Evolutionary conservation across 306 rosid species (phyloP).

Genomic region (Inga laurina): DNA sequence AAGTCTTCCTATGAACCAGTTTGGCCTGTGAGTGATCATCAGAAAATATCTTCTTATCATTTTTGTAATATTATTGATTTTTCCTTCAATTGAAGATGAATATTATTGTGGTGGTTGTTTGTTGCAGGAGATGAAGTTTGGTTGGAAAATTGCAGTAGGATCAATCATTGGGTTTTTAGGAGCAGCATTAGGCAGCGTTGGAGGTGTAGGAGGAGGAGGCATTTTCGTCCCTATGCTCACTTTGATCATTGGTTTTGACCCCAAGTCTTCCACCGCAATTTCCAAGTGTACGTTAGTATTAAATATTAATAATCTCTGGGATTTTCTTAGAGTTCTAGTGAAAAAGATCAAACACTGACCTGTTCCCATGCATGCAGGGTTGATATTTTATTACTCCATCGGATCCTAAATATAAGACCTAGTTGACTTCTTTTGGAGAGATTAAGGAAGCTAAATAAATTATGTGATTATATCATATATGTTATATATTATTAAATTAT

Average conservation of each 20-base stretch:
- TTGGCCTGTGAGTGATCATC: conserved; percentile 73
- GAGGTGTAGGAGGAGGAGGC: conserved; percentile 94
- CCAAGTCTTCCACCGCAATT: conserved; percentile 87
- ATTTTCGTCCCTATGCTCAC: conserved; percentile 86
- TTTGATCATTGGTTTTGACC: conserved; percentile 79
- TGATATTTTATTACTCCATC: background rate
- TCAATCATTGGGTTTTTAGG: conserved; percentile 82
- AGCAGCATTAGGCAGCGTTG: conserved; percentile 87
- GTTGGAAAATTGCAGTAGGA: conserved; percentile 73
- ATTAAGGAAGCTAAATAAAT: no score
- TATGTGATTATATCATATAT: no score
- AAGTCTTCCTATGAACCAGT: conserved; percentile 62
- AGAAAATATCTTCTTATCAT: background rate
- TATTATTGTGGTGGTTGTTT: conserved; percentile 19
- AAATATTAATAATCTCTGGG: background rate
- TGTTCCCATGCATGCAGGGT: background rate
- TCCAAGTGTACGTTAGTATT: conserved; percentile 65
- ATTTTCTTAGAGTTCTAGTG: background rate
- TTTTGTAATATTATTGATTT: background rate
- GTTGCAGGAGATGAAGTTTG: conserved; percentile 76
- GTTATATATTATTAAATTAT: no score
- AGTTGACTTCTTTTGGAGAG: no score
- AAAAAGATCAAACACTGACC: background rate
- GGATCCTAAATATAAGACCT: no score
- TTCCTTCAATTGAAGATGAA: background rate